Conservation (phyloP, 208 protist genomes). For the Acanthamoeba sp. region DNA sequence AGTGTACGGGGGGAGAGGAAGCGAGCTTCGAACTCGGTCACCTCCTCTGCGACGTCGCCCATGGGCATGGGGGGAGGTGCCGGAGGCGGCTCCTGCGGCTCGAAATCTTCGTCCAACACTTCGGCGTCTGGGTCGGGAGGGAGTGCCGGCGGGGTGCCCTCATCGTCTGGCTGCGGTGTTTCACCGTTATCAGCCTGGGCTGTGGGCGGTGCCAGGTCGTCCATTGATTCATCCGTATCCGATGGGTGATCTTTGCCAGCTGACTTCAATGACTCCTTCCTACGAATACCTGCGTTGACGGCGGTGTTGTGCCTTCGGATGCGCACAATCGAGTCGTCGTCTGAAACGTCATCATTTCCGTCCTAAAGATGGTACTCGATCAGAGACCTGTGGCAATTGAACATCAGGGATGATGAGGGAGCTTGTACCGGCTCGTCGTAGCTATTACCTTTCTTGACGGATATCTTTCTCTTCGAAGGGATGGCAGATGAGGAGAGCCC, state of each 20-base stretch:
- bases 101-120: not conserved
- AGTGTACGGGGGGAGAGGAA: not conserved
- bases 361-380: not conserved
- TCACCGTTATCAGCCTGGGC: too few relatives aligned
- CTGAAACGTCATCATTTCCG: not conserved
- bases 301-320: not conserved
- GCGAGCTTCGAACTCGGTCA: constrained; percentile 61
- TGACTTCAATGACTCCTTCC: not conserved
- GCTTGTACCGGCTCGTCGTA: too few relatives aligned
- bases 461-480: too few relatives aligned
- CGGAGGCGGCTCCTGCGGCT: constrained; percentile 19
- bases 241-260: too few relatives aligned
- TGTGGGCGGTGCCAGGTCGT: too few relatives aligned
- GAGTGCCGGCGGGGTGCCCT: not conserved
- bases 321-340: not conserved
- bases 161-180: too few relatives aligned
- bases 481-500: too few relatives aligned
- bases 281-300: too few relatives aligned
- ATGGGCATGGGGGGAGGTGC: constrained; percentile 35
- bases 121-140: not conserved
- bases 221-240: too few relatives aligned
- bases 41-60: not conserved
- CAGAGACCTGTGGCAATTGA: too few relatives aligned
- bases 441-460: too few relatives aligned
- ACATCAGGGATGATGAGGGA: too few relatives aligned